phyloP scores from a whole-genome alignment of 768 basidiomycete species.

The Leccinum subgranulosum region DNA sequence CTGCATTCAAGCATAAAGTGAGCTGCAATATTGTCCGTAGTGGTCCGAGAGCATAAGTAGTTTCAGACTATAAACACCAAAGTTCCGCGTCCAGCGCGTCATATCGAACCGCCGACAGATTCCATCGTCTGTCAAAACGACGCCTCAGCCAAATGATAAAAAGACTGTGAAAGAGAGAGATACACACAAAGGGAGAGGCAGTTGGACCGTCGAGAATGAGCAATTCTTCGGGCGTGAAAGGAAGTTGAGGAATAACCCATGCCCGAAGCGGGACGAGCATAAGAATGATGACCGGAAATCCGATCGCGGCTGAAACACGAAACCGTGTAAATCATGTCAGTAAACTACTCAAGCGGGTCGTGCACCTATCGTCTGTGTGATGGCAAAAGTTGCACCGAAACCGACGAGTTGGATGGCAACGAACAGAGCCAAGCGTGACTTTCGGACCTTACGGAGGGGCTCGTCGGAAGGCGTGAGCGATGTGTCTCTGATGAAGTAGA shows the following conservation, averaged over 20 bases:
- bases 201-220: slow-evolving; percentile 85
- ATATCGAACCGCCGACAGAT: slow-evolving; percentile 38
- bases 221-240: slow-evolving; percentile 77
- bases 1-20: neutral
- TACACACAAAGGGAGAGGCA: slow-evolving; percentile 80
- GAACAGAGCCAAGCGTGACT: slow-evolving; percentile 69
- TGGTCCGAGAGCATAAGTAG: neutral
- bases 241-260: slow-evolving; percentile 65
- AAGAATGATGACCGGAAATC: slow-evolving; percentile 87
- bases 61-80: neutral
- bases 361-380: slow-evolving; percentile 85
- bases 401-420: slow-evolving; percentile 72
- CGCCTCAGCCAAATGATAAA: no score
- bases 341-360: neutral
- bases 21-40: neutral
- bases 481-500: slow-evolving; percentile 76
- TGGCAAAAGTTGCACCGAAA: slow-evolving; percentile 86
- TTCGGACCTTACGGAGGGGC: slow-evolving; percentile 74
- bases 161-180: neutral
- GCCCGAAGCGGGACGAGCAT: slow-evolving; percentile 76
- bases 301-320: slow-evolving; percentile 75
- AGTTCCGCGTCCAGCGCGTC: neutral
- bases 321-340: neutral
- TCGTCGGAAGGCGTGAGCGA: slow-evolving; percentile 58
- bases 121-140: slow-evolving; percentile 37